Percentiles rank a stretch among this genome's conserved stretches.
phyloP scores from a whole-genome alignment of 306 rosid species.

The Glycine soja region DNA sequence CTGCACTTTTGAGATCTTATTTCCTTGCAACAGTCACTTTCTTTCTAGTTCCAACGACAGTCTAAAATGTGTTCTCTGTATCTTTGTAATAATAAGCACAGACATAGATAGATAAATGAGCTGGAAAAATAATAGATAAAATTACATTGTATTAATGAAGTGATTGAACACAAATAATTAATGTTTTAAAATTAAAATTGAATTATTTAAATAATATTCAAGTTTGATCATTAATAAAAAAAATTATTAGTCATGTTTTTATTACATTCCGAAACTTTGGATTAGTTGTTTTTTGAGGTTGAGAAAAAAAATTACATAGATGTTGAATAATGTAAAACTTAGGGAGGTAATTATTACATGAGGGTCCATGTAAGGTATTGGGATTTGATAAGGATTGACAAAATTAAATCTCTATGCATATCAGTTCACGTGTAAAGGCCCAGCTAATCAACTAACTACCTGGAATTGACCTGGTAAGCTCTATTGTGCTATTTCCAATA shows the following conservation, averaged over 20 bases:
- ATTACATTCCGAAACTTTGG: too few species aligned
- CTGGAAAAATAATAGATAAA: not conserved
- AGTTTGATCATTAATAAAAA: too few species aligned
- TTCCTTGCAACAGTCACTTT: constrained; percentile 71
- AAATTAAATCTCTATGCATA: constrained; percentile 51
- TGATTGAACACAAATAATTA: too few species aligned
- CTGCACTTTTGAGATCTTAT: constrained; percentile 56
- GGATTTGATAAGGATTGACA: constrained; percentile 56
- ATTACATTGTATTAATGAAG: not conserved
- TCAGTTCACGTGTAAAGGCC: constrained; percentile 60
- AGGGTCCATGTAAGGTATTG: constrained; percentile 58
- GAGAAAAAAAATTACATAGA: not conserved
- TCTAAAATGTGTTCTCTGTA: constrained; percentile 52
- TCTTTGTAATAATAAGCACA: constrained; percentile 41
- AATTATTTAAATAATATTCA: too few species aligned
- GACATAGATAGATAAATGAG: not conserved
- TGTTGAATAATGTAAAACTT: constrained; percentile 34
- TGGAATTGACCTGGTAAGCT: constrained; percentile 57
- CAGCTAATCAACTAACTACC: constrained; percentile 52
- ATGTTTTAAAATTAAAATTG: too few species aligned
- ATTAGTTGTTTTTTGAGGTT: too few species aligned
- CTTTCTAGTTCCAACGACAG: constrained; percentile 66
- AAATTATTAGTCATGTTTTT: too few species aligned
- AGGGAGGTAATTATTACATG: constrained; percentile 67
- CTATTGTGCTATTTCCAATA: constrained; percentile 39